Conservation (phyloP, 441 rosid species). For the Erodium moschatum region DNA sequence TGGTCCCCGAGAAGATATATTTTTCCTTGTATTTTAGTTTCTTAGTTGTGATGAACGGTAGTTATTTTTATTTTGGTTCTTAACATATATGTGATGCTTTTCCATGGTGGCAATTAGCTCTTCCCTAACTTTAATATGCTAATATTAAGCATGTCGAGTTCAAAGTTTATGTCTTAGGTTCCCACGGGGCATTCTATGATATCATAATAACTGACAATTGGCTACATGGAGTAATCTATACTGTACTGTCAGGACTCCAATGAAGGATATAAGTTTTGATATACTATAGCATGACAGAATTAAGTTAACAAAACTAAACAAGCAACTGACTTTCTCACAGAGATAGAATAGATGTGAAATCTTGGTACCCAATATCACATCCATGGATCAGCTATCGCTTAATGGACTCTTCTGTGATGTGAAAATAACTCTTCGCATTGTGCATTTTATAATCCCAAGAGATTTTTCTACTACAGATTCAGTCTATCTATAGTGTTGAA, state of each 20-base stretch:
- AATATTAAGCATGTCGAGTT: background rate
- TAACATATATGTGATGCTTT: conserved; percentile 2
- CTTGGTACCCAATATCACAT: background rate
- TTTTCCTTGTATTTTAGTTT: conserved; percentile 5
- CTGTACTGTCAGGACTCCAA: background rate
- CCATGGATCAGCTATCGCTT: background rate
- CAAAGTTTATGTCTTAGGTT: background rate
- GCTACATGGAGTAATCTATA: background rate
- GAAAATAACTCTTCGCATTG: background rate
- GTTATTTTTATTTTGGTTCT: background rate
- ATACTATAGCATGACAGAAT: background rate
- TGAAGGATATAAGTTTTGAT: background rate
- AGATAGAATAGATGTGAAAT: conserved; percentile 6
- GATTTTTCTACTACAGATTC: background rate
- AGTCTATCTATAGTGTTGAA: background rate
- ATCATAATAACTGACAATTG: background rate
- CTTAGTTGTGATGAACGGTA: background rate
- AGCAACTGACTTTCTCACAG: background rate
- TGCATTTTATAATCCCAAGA: background rate
- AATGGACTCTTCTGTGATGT: background rate
- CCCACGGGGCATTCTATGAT: background rate
- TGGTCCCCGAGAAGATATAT: background rate
- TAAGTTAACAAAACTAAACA: background rate
- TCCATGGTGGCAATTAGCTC: background rate
- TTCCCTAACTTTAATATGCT: background rate